Base-by-base conservation (phyloP, 805 yeast genomes). In the Saccharomycopsis fodiens region DNA sequence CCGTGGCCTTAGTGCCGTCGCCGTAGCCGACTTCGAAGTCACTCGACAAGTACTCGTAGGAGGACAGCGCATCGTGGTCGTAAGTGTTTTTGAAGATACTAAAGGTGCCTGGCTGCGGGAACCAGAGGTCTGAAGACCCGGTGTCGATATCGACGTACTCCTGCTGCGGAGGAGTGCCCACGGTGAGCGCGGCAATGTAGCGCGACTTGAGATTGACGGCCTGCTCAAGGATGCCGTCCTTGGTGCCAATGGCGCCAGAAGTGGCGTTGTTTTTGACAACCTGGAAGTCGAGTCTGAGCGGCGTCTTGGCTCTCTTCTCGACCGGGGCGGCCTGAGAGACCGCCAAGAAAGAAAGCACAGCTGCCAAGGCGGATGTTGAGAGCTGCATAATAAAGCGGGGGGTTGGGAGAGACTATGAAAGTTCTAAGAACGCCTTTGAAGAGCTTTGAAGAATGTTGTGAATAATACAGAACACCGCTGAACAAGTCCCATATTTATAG, bases 91-190 rank as follows among this genome's bases (percentile, higher is more conserved):
- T n/a, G 44, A 43, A 21, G 37, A 17, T 27, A 20, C 41, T 30
- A 19, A n/a, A 20, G n/a, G 52, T 44, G 19, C 46, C 46, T 6
- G 42, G 25, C 32, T 67, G 64, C 54, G 63, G 66, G 3, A 72
- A 66, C 77, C 77, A 72, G 31, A 72, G 54, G 47, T 70, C 74
- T 0, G 76, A 68, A 5, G 76, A 70, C 2, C 77, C 78, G 3
- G 77, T 70, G 53, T 73, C 78, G 37, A 73, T 54, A 27, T 67
- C 59, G 3, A 72, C 69, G 13, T 63, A 62, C 12, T 72, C 47
- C 25, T 59, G 56, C 51, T 71, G 74, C 4, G 62, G 55, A 3
- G 75, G 74, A 2, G 66, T 62, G 13, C 79, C 78, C 15, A 72
- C 57, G 19, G 58, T 55, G 23, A 76, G 46, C 2, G 61, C 62